phyloP scores from a whole-genome alignment of 768 basidiomycete genomes.

The Rhodocollybia butyracea region DNA sequence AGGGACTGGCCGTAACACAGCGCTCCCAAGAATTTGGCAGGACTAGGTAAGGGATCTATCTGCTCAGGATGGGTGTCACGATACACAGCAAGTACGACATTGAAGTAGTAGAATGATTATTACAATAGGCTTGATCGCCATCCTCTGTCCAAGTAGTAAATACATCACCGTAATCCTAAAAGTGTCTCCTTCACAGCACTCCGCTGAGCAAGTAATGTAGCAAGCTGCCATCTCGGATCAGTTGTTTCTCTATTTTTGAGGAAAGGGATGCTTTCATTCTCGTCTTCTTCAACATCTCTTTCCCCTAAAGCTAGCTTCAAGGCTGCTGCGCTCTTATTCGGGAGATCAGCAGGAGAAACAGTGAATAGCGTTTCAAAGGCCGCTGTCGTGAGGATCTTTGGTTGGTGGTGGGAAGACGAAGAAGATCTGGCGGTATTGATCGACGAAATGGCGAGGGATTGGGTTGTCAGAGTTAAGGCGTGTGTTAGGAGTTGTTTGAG shows the following conservation, averaged over 20 bases:
- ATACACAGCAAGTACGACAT: too few species aligned
- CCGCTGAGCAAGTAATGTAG: slow-evolving; percentile 70
- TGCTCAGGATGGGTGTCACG: too few species aligned
- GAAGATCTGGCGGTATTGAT: slow-evolving; percentile 61
- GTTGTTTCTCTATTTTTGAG: slow-evolving; percentile 48
- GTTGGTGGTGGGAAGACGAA: slow-evolving; percentile 28
- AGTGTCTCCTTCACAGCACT: slow-evolving; percentile 47
- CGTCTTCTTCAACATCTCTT: slow-evolving; percentile 54
- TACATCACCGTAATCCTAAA: background rate
- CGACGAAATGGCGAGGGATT: slow-evolving; percentile 74
- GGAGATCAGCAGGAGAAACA: slow-evolving; percentile 71
- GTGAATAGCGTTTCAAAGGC: slow-evolving; percentile 80
- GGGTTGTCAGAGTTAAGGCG: slow-evolving; percentile 71
- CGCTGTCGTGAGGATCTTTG: slow-evolving; percentile 55
- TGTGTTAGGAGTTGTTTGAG: slow-evolving; percentile 82
- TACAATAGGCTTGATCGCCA: too few species aligned
- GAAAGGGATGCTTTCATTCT: slow-evolving; percentile 45
- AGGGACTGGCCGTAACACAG: too few species aligned
- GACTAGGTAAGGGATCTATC: too few species aligned
- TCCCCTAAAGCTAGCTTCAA: slow-evolving; percentile 55
- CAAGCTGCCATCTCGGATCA: slow-evolving; percentile 74
- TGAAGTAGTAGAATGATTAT: too few species aligned
- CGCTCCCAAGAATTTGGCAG: too few species aligned
- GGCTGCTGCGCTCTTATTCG: slow-evolving; percentile 75
- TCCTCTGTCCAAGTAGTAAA: too few species aligned